Conservation (phyloP, 2,329 filamentous ascomycete species). For the Phialocephala subalpina region DNA sequence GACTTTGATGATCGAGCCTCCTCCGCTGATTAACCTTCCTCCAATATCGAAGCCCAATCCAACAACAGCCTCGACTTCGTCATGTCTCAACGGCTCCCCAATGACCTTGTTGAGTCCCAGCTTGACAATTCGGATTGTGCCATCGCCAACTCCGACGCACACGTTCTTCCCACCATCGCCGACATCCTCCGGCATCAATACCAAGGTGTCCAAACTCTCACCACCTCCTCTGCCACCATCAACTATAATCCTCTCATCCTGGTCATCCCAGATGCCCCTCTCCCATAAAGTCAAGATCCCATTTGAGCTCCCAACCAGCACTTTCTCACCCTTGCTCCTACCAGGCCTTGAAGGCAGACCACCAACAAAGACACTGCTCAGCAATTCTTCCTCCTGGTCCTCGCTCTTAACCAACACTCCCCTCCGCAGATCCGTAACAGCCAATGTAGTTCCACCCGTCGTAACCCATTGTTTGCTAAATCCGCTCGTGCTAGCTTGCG, state of each 20-base stretch:
- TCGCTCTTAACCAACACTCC: slow-evolving; percentile 90
- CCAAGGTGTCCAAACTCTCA: slow-evolving; percentile 83
- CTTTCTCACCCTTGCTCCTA: slow-evolving; percentile 75
- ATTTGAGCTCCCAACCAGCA: slow-evolving; percentile 77
- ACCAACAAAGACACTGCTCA: slow-evolving; percentile 81
- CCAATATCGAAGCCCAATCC: slow-evolving; percentile 84
- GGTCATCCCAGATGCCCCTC: slow-evolving; percentile 92
- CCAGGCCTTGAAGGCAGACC: slow-evolving; percentile 72
- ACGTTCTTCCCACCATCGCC: slow-evolving; percentile 75
- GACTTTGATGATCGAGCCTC: slow-evolving; percentile 85
- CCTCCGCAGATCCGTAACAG: slow-evolving; percentile 86
- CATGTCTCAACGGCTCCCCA: slow-evolving; percentile 70
- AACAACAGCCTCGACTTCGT: slow-evolving; percentile 87
- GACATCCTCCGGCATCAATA: slow-evolving; percentile 74
- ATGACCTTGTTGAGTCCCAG: slow-evolving; percentile 78
- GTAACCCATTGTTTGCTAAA: slow-evolving; percentile 95
- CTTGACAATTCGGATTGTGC: slow-evolving; percentile 78
- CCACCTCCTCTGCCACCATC: slow-evolving; percentile 68
- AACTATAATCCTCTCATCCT: slow-evolving; percentile 87
- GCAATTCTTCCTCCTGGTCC: slow-evolving; percentile 91
- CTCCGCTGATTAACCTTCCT: slow-evolving; percentile 88
- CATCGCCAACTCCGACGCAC: slow-evolving; percentile 83
- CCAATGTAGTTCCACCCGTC: slow-evolving; percentile 89
- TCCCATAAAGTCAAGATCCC: slow-evolving; percentile 95
- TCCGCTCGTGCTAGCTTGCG: slow-evolving; percentile 82